A percentile compares a stretch with the other conserved stretches of the same genome.
Conservation (phyloP, 805 yeast species). For the Wickerhamomyces xylosicus region DNA sequence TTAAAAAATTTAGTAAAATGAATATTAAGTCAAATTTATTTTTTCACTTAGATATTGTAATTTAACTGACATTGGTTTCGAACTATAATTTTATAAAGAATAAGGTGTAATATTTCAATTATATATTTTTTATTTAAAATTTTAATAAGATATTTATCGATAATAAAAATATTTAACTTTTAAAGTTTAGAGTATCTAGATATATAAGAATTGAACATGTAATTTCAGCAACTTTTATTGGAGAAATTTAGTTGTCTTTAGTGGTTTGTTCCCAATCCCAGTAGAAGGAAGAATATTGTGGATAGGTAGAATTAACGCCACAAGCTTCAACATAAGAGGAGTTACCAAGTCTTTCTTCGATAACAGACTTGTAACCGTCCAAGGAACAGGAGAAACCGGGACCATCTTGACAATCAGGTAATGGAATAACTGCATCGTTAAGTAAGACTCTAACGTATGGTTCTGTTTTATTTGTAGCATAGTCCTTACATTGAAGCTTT, state of each 20-base stretch:
- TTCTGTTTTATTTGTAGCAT: slow-evolving; percentile 19
- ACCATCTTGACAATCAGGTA: slow-evolving; percentile 36
- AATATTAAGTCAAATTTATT: too few species aligned
- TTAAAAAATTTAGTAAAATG: too few species aligned
- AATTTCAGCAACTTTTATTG: background rate
- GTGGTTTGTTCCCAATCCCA: slow-evolving; percentile 17
- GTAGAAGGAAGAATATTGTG: slow-evolving; percentile 13
- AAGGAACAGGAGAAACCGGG: slow-evolving; percentile 42
- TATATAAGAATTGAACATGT: too few species aligned
- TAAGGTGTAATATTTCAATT: too few species aligned
- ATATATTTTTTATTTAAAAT: too few species aligned
- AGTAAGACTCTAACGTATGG: slow-evolving; percentile 35
- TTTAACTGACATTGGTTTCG: too few species aligned
- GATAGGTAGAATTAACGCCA: slow-evolving; percentile 12
- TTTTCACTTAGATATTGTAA: too few species aligned
- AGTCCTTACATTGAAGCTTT: slow-evolving; percentile 31
- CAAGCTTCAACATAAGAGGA: slow-evolving; percentile 24
- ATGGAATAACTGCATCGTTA: slow-evolving; percentile 46
- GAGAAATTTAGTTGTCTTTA: slow-evolving; percentile 8
- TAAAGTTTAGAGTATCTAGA: too few species aligned
- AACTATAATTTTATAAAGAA: too few species aligned
- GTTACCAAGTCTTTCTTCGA: slow-evolving; percentile 21
- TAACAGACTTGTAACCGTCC: slow-evolving; percentile 22
- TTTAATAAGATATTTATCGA: too few species aligned
- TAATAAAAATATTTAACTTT: too few species aligned